These are phyloP conservation scores for Saccharomycopsis hybrid DNA, from an alignment of 1,139 yeast species.

Conservation along the genomic window DNA sequence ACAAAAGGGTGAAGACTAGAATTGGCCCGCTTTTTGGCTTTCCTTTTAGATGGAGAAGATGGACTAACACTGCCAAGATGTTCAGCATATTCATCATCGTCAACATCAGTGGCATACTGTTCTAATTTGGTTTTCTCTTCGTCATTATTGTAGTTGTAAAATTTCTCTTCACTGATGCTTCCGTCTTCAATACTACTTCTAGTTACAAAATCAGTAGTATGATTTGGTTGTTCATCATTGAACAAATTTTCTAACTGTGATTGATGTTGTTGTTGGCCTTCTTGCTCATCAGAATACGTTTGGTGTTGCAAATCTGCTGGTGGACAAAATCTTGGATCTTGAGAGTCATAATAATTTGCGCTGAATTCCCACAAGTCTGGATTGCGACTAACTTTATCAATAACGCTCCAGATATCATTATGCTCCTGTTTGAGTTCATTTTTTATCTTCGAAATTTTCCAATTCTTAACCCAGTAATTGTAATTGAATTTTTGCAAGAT, in stretches of 20 bases:
- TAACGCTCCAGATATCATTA: constrained; percentile 16
- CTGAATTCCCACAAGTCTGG: constrained; percentile 15
- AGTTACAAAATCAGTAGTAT: not conserved
- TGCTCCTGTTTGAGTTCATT: not conserved
- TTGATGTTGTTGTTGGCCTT: not conserved
- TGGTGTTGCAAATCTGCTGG: not conserved
- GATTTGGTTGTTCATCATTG: no score
- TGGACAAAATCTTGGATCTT: not conserved
- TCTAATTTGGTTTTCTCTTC: not conserved
- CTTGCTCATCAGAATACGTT: not conserved
- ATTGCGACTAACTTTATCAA: constrained; percentile 11
- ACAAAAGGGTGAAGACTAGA: no score
- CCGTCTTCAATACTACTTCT: not conserved
- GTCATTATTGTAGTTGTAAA: not conserved
- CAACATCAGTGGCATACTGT: not conserved
- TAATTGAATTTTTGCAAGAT: constrained; percentile 5
- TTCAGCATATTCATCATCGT: not conserved
- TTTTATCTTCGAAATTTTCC: constrained; percentile 3
- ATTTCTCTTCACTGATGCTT: not conserved
- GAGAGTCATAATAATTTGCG: constrained; percentile 11
- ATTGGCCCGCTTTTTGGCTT: not conserved
- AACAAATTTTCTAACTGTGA: not conserved
- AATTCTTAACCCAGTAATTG: constrained; percentile 9
- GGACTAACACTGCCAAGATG: not conserved
- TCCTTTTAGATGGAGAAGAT: not conserved